These are phyloP conservation scores for Purpureocillium lavendulum DNA, from an alignment of 2,329 filamentous ascomycete genomes.

Conservation along the genomic window DNA sequence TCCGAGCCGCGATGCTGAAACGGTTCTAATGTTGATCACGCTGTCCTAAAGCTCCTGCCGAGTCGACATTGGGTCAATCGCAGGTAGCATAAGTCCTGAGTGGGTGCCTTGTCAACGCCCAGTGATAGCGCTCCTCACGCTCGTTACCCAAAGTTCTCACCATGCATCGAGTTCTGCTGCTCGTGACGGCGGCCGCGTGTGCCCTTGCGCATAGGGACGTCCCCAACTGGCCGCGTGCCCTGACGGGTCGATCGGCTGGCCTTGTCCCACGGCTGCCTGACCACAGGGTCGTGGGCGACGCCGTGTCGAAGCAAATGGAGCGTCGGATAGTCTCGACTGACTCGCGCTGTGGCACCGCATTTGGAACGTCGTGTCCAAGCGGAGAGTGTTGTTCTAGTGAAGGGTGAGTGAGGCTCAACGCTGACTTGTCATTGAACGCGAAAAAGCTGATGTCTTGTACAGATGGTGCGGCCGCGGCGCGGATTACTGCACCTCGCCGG, in stretches of 20 bases:
- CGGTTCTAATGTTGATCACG: too few species aligned
- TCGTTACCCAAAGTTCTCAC: too few species aligned
- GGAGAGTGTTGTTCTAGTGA: conserved; percentile 33
- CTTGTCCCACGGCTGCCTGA: not conserved
- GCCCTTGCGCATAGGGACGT: not conserved
- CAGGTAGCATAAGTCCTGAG: too few species aligned
- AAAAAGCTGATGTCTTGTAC: not conserved
- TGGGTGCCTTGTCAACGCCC: too few species aligned
- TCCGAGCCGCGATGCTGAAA: too few species aligned
- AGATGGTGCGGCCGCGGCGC: conserved; percentile 47
- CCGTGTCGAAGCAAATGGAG: too few species aligned
- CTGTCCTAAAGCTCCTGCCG: too few species aligned
- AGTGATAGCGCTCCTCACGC: too few species aligned
- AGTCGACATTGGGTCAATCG: too few species aligned
- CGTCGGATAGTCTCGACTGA: conserved; percentile 12
- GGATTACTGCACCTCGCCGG: conserved; percentile 52
- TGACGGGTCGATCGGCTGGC: too few species aligned
- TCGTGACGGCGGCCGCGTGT: not conserved
- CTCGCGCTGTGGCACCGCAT: conserved; percentile 36
- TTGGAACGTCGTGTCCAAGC: conserved; percentile 21
- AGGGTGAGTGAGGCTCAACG: conserved; percentile 30
- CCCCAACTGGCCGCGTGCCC: not conserved
- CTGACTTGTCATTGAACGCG: too few species aligned
- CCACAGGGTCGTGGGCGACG: not conserved
- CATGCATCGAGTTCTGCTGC: too few species aligned